phyloP scores from a whole-genome alignment of 805 yeast species.

The Lachancea sp. region DNA sequence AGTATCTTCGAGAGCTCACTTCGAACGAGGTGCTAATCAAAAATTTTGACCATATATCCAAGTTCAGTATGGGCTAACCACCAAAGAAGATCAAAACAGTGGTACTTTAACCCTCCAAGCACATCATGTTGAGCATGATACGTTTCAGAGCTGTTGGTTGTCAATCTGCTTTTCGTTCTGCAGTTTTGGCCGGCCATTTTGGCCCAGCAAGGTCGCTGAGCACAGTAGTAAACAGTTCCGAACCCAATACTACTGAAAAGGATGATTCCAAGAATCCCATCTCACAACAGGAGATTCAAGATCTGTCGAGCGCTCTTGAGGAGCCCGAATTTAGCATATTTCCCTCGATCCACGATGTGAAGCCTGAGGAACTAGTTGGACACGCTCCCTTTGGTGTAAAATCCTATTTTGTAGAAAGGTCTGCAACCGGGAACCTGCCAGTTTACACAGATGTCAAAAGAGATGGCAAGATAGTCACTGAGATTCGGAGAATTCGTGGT shows the following conservation, averaged over 20 bases:
- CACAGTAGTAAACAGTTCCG: neutral
- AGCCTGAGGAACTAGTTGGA: constrained; percentile 27
- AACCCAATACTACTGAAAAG: neutral
- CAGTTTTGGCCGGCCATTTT: neutral
- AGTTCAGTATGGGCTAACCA: no score
- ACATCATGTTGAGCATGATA: neutral
- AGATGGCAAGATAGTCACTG: constrained; percentile 58
- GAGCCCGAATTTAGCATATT: constrained; percentile 7
- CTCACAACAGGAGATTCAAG: constrained; percentile 3
- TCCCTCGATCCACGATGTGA: constrained; percentile 30
- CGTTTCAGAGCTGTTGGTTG: neutral
- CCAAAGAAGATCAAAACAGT: no score
- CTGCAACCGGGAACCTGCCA: constrained; percentile 68
- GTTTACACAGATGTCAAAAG: constrained; percentile 61
- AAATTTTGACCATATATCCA: constrained; percentile 2
- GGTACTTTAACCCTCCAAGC: neutral
- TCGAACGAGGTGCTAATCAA: neutral
- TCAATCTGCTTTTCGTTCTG: neutral
- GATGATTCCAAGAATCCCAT: neutral
- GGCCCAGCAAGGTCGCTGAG: neutral
- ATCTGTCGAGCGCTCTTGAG: constrained; percentile 6
- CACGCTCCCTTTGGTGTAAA: constrained; percentile 23
- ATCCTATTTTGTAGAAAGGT: constrained; percentile 38
- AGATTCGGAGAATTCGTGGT: constrained; percentile 66
- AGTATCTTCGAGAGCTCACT: neutral